These are phyloP conservation scores for Lachnellula suecica DNA, from an alignment of 2,329 filamentous ascomycete species.

Conservation along the genomic window DNA sequence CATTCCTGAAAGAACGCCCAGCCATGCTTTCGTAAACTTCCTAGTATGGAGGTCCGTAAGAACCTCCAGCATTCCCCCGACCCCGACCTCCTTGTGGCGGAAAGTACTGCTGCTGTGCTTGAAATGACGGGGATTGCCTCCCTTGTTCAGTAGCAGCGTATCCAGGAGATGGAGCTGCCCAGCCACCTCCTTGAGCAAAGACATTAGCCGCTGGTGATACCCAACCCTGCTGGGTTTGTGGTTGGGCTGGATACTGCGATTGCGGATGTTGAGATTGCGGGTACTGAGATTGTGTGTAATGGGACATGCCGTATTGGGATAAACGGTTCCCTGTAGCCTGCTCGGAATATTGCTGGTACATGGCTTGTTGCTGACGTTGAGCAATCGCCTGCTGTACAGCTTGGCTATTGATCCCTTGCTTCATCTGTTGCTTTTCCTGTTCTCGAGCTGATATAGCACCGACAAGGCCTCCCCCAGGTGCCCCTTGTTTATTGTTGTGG, in stretches of 20 bases:
- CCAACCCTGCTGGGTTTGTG: conserved; percentile 31
- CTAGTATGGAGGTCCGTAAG: conserved; percentile 1
- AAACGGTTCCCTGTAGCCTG: conserved; percentile 18
- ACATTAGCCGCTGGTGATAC: conserved; percentile 31
- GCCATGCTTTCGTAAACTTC: neutral
- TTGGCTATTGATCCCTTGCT: conserved; percentile 66
- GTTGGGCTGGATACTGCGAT: conserved; percentile 23
- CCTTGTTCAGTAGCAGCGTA: conserved; percentile 3
- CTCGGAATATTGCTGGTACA: conserved; percentile 26
- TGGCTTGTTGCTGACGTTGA: conserved; percentile 58
- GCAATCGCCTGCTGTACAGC: conserved; percentile 73
- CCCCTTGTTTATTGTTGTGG: conserved; percentile 37
- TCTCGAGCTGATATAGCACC: conserved; percentile 80
- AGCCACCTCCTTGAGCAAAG: conserved; percentile 36
- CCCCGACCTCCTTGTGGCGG: conserved; percentile 13
- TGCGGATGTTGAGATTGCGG: conserved; percentile 28
- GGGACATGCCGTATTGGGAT: conserved; percentile 24
- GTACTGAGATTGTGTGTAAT: conserved; percentile 25
- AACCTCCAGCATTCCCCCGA: conserved; percentile 6
- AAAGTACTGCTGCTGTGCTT: conserved; percentile 12
- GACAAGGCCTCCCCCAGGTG: conserved; percentile 64
- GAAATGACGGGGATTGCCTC: conserved; percentile 4
- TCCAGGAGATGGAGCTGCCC: conserved; percentile 27
- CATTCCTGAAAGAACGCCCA: neutral
- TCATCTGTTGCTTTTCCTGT: conserved; percentile 71